Base-by-base conservation (phyloP, 2,329 filamentous ascomycete genomes). In the Aspergillus transmontanensis region DNA sequence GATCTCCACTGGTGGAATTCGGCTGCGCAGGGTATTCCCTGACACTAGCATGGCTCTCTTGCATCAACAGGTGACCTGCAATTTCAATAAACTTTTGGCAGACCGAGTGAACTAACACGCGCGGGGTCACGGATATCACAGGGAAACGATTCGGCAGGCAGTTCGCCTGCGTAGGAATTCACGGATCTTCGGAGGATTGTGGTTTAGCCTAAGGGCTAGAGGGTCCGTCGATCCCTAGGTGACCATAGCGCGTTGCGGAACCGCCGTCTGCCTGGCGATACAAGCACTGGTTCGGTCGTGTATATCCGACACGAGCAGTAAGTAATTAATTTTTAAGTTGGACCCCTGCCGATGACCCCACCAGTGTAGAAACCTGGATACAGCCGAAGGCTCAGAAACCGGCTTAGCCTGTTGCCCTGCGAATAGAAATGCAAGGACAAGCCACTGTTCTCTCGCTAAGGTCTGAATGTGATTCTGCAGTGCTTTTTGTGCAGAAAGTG, bases 291-390 rank as follows among this genome's bases (percentile, higher is more conserved):
- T n/a, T 55, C 51, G 51, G 32, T 55, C 30, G 11, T 26, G 19
- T 39, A 23, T 19, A 36, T 39, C 32, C 32, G 32, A 55, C 14
- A 55, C 32, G 32, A 23, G 34, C 51, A 45, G 28, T 14, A 41
- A 50, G 51, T n/a, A 55, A 55, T 39, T 39, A 55, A 41, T 57
- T 36, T 53, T 60, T 57, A 48, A 58, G 39, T 60, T 62, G 57
- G 62, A 54, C 64, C 59, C 57, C 57, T 51, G 30, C 54, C 51
- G 58, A 58, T 55, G 58, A 58, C 50, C 28, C 57, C 59, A 48
- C 51, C 21, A 6, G 54, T 46, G 48, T 41, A 39, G 32, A 55
- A 39, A 34, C 14, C n/a, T 55, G 51, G 51, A 39, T 39, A 39
- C 51, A 39, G 16, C 32, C 51, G 21, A 55, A 55, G 14, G 16